A percentile compares a stretch with the other conserved stretches of the same genome.
These are phyloP conservation scores for Verticillium klebahnii DNA, from an alignment of 2,329 filamentous ascomycete genomes.

Conservation along the genomic window DNA sequence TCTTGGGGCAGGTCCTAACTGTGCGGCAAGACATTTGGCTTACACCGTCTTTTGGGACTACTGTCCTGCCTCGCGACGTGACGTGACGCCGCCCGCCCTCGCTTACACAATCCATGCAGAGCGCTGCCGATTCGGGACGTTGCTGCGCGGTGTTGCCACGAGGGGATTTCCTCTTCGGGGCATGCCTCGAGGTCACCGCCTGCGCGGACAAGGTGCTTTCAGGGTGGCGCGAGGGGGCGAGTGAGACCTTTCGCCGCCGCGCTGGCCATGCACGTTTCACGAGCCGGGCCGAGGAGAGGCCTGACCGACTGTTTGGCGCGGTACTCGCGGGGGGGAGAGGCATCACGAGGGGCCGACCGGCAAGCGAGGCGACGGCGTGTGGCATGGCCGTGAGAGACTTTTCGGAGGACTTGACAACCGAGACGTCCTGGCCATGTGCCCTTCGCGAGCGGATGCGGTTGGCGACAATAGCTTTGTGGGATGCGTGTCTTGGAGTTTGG, in stretches of 20 bases:
- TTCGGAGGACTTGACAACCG: neutral
- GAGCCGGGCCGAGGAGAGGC: neutral
- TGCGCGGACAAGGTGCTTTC: neutral
- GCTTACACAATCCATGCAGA: neutral
- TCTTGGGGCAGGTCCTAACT: neutral
- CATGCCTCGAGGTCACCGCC: neutral
- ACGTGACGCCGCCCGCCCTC: neutral
- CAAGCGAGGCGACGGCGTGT: neutral
- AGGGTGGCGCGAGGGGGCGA: neutral
- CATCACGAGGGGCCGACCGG: neutral
- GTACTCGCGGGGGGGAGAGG: neutral
- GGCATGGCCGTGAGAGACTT: neutral
- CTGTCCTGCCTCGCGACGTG: neutral
- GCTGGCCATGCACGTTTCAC: neutral
- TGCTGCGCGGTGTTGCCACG: neutral
- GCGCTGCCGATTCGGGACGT: neutral
- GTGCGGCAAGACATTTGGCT: neutral
- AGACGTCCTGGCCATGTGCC: neutral
- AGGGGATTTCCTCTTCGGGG: neutral
- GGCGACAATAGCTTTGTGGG: neutral
- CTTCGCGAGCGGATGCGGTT: neutral
- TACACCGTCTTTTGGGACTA: neutral
- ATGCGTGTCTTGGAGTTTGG: neutral
- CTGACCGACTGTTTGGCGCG: neutral
- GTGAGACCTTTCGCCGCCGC: neutral